These are phyloP conservation scores for Cytospora chrysosperma DNA, from an alignment of 2,329 filamentous ascomycete species.

Conservation along the genomic window DNA sequence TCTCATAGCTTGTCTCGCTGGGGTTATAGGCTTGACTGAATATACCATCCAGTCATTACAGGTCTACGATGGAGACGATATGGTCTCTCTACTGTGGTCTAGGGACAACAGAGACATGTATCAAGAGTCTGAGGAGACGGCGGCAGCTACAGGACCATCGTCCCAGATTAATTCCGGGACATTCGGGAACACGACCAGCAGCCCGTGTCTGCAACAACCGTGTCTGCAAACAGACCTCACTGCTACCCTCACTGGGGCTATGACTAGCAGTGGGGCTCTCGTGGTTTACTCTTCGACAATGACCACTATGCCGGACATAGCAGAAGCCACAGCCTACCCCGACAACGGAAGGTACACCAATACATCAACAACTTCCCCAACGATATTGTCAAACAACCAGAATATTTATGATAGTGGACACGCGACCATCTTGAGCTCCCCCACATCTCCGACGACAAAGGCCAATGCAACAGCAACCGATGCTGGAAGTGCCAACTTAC, in stretches of 20 bases:
- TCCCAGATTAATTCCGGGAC: not conserved
- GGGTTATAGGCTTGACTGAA: conserved; percentile 9
- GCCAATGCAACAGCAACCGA: not conserved
- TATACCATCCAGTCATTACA: conserved; percentile 8
- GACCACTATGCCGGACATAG: too few species aligned
- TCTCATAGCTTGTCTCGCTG: conserved; percentile 13
- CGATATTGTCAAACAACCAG: too few species aligned
- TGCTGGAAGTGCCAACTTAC: not conserved
- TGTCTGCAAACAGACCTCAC: too few species aligned
- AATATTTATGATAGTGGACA: too few species aligned
- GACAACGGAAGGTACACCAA: too few species aligned
- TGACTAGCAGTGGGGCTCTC: too few species aligned
- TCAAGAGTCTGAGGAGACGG: not conserved
- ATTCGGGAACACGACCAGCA: not conserved
- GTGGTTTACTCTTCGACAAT: too few species aligned
- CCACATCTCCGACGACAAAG: not conserved
- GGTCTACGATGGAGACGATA: not conserved
- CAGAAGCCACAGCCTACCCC: too few species aligned
- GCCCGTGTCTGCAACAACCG: not conserved
- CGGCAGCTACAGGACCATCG: not conserved
- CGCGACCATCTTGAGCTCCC: not conserved
- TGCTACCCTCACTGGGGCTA: too few species aligned
- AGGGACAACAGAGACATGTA: not conserved
- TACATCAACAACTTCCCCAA: too few species aligned
- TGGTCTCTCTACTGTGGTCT: not conserved